Conservation (phyloP, 2,329 filamentous ascomycete genomes). For the Alternaria angustiovoidea region DNA sequence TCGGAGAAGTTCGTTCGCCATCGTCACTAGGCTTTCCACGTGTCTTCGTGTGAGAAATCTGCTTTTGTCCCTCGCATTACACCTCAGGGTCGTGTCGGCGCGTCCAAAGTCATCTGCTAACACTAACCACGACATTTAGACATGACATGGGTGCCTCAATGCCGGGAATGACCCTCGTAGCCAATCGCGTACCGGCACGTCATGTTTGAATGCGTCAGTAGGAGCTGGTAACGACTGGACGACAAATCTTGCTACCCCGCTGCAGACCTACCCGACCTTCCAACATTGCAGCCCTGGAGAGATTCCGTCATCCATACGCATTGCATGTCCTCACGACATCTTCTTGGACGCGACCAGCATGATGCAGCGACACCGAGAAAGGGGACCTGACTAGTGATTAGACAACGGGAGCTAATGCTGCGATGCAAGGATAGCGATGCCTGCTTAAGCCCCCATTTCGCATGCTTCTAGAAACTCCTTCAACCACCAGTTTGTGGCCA, state of each 20-base stretch:
- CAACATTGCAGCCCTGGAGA: neutral
- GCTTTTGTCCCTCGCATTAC: neutral
- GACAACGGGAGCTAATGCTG: slow-evolving; percentile 25
- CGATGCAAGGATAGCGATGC: slow-evolving; percentile 7
- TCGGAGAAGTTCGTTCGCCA: neutral
- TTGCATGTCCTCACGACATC: neutral
- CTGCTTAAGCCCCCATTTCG: neutral
- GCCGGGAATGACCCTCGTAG: neutral
- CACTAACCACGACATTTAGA: neutral
- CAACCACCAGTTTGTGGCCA: neutral
- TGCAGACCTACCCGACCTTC: neutral
- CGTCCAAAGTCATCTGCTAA: slow-evolving; percentile 17
- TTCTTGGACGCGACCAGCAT: slow-evolving; percentile 4
- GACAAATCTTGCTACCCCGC: neutral
- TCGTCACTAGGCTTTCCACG: no score
- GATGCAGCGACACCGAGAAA: slow-evolving; percentile 8
- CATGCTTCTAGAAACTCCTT: neutral
- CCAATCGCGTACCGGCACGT: slow-evolving; percentile 17
- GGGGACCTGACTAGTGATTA: slow-evolving; percentile 23
- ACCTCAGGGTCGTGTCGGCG: slow-evolving; percentile 14
- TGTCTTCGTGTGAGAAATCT: neutral
- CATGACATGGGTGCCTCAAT: slow-evolving; percentile 2
- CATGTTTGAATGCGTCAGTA: slow-evolving; percentile 11
- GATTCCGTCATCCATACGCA: neutral
- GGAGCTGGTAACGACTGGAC: slow-evolving; percentile 6